These are phyloP conservation scores for Austroboletus novae-zelandiae DNA, from an alignment of 1,284 basidiomycete species.

Conservation along the genomic window DNA sequence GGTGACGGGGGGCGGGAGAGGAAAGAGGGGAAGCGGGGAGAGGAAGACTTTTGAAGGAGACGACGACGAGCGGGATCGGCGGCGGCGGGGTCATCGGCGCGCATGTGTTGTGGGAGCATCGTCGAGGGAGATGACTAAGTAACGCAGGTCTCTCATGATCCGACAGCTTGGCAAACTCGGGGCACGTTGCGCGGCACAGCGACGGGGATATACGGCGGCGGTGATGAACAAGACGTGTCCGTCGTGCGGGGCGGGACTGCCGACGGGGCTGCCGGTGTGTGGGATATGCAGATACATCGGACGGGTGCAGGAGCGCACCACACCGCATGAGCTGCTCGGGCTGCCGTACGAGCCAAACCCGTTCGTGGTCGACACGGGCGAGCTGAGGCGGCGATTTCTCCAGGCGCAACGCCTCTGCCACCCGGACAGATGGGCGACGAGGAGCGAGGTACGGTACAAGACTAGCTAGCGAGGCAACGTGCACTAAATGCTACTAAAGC, in stretches of 20 bases:
- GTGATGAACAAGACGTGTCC: conserved; percentile 43
- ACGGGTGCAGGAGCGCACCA: conserved; percentile 46
- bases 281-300: conserved; percentile 63
- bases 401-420: conserved; percentile 74
- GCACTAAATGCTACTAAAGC: conserved; percentile 37
- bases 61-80: conserved; percentile 46
- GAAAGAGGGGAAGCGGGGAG: conserved; percentile 33
- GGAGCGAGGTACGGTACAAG: conserved; percentile 38
- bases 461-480: conserved; percentile 1
- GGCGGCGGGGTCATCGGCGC: conserved; percentile 37
- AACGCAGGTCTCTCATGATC: conserved; percentile 10
- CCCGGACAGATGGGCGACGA: conserved; percentile 75
- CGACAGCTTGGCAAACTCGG: conserved; percentile 12
- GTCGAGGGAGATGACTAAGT: conserved; percentile 16
- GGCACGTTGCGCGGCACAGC: conserved; percentile 9
- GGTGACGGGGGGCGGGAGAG: conserved; percentile 16
- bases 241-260: conserved; percentile 55
- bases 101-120: conserved; percentile 26
- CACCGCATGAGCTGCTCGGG: conserved; percentile 63
- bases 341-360: conserved; percentile 59
- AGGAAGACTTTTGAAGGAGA: conserved; percentile 33
- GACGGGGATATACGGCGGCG: conserved; percentile 15
- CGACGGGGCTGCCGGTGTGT: conserved; percentile 67
- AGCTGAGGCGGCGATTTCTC: conserved; percentile 61
- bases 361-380: conserved; percentile 55